Conservation (phyloP, 768 basidiomycete genomes). For the Kondoa subrosea region DNA sequence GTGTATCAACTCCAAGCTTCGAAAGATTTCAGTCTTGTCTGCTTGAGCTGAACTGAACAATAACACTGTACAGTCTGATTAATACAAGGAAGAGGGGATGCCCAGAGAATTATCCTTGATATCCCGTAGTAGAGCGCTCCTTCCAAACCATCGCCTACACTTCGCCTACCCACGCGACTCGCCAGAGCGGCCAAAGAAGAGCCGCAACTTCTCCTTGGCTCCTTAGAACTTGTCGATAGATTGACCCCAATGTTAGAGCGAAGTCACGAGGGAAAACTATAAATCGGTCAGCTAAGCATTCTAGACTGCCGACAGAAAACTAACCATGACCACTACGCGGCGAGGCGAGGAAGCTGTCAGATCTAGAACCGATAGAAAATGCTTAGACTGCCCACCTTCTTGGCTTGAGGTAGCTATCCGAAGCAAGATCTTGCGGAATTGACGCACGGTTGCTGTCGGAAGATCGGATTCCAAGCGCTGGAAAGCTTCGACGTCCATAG, state of each 20-base stretch:
- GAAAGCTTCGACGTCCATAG: constrained; percentile 46
- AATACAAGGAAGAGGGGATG: too few species aligned
- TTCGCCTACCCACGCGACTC: too few species aligned
- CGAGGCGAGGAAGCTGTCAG: constrained; percentile 18
- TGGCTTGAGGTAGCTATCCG: not conserved
- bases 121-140: too few species aligned
- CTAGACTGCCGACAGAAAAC: not conserved
- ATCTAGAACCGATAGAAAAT: constrained; percentile 11
- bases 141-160: too few species aligned
- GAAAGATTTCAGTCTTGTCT: too few species aligned
- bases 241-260: not conserved
- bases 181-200: too few species aligned
- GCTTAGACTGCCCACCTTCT: constrained; percentile 7
- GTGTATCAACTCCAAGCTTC: too few species aligned
- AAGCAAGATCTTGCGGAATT: constrained; percentile 5
- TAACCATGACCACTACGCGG: not conserved
- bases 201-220: too few species aligned
- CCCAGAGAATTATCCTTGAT: too few species aligned
- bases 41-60: too few species aligned
- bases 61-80: too few species aligned
- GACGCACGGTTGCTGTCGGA: constrained; percentile 32
- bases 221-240: not conserved
- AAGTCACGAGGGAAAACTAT: not conserved
- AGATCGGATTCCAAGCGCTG: constrained; percentile 49
- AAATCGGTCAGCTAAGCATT: not conserved